phyloP scores from a whole-genome alignment of 208 protist species.

The Crithidia acanthocephali region DNA sequence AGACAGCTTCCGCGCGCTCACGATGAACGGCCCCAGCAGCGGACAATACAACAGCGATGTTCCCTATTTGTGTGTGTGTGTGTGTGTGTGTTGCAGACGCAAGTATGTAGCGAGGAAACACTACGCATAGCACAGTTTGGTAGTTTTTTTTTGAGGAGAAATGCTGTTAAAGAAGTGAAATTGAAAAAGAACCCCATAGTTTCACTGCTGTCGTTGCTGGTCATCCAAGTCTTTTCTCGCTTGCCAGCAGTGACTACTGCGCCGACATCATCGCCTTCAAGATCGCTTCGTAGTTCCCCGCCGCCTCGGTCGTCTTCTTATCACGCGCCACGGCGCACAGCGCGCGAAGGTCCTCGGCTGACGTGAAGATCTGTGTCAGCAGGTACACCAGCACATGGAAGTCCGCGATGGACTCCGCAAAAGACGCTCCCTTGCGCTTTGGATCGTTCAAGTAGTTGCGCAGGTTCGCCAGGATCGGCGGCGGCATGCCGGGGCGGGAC shows the following conservation, averaged over 20 bases:
- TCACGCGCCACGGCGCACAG: slow-evolving; percentile 55
- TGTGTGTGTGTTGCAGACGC: slow-evolving; percentile 15
- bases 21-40: too few relatives aligned
- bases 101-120: too few relatives aligned
- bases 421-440: slow-evolving; percentile 58
- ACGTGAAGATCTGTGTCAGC: slow-evolving; percentile 56
- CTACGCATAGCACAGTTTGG: too few relatives aligned
- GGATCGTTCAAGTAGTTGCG: slow-evolving; percentile 79
- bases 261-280: slow-evolving; percentile 45
- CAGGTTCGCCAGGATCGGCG: slow-evolving; percentile 75
- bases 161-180: too few relatives aligned
- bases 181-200: too few relatives aligned
- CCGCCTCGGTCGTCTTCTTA: slow-evolving; percentile 45
- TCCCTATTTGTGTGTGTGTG: slow-evolving; percentile 16
- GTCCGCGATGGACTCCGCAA: slow-evolving; percentile 85
- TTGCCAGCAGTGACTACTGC: neutral
- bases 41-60: too few relatives aligned
- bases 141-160: too few relatives aligned
- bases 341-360: slow-evolving; percentile 57
- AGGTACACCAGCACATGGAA: slow-evolving; percentile 94
- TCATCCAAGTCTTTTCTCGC: neutral
- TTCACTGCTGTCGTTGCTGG: too few relatives aligned
- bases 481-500: slow-evolving; percentile 77
- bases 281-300: slow-evolving; percentile 53
- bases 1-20: too few relatives aligned